Evolutionary conservation across 1,284 basidiomycete species (phyloP), one percentile per base, ranked within the genome.

Genomic region (Stereum hirsutum): DNA sequence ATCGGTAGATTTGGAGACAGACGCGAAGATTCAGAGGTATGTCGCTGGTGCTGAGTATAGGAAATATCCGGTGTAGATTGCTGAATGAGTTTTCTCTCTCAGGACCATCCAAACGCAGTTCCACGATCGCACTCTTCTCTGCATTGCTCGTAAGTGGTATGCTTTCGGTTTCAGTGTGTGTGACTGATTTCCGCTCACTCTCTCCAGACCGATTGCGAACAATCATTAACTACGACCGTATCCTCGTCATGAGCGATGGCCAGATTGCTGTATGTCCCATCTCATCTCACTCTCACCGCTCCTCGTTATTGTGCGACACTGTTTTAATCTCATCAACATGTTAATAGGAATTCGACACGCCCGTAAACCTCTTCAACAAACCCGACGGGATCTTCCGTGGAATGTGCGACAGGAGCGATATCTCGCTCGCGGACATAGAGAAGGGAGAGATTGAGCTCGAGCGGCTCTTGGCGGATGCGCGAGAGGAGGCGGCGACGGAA

Each of bases 41-140:
- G n/a, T n/a, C n/a, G n/a, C n/a, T n/a, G n/a, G n/a, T n/a, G n/a
- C n/a, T n/a, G n/a, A n/a, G n/a, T n/a, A n/a, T n/a, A n/a, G n/a
- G n/a, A n/a, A n/a, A n/a, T n/a, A n/a, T n/a, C n/a, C n/a, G n/a
- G n/a, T n/a, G n/a, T n/a, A n/a, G n/a, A n/a, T n/a, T n/a, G n/a
- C n/a, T n/a, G n/a, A n/a, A n/a, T n/a, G n/a, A n/a, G n/a, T n/a
- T n/a, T n/a, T n/a, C n/a, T n/a, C n/a, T n/a, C n/a, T n/a, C n/a
- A n/a, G 80, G 49, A 92, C 89, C 14, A 92, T 94, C 49, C 72
- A 83, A 2, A 70, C 71, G 37, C 88, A 91, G 63, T 93, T 93
- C 64, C 65, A 66, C 35, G 78, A 86, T 56, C 77, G 83, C 43
- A 93, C 90, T 0, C 77, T 89, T 41, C 60, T 90, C 7, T 89